Evolutionary conservation across 257 asterid species (phyloP).

Genomic region (Apocynum venetum): DNA sequence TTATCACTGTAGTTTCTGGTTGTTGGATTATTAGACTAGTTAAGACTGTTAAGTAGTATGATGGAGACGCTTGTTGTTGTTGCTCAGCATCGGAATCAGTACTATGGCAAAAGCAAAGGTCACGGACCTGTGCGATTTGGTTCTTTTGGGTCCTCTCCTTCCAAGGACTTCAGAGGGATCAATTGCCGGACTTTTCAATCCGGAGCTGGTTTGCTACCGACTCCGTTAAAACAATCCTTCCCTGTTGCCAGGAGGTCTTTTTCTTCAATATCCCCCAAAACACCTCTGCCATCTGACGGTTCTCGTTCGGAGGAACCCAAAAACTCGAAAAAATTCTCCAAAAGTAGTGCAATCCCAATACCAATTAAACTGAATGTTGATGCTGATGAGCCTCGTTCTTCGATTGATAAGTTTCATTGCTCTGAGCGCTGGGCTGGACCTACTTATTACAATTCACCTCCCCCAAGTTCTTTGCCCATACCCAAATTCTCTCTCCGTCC

Average conservation of each 20-base stretch:
- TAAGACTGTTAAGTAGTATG: not conserved
- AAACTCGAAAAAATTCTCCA: slow-evolving; percentile 27
- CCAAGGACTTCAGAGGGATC: slow-evolving; percentile 35
- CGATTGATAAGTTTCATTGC: slow-evolving; percentile 35
- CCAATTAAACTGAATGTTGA: slow-evolving; percentile 40
- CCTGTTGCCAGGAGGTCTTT: slow-evolving; percentile 27
- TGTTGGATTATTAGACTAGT: slow-evolving; percentile 4
- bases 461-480: slow-evolving; percentile 91
- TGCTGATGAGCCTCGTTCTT: slow-evolving; percentile 8
- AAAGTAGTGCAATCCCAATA: slow-evolving; percentile 36
- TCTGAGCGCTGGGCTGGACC: slow-evolving; percentile 99
- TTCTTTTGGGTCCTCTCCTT: slow-evolving; percentile 35
- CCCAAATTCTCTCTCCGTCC: slow-evolving; percentile 73
- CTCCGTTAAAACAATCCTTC: slow-evolving; percentile 36
- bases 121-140: slow-evolving; percentile 31
- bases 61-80: slow-evolving; percentile 75
- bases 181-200: slow-evolving; percentile 61
- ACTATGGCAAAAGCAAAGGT: slow-evolving; percentile 29
- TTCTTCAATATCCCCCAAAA: slow-evolving; percentile 35
- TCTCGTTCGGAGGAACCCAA: slow-evolving; percentile 25
- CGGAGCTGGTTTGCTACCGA: slow-evolving; percentile 55
- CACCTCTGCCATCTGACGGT: slow-evolving; percentile 27
- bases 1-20: slow-evolving; percentile 11
- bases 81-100: slow-evolving; percentile 60
- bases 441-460: slow-evolving; percentile 87